Base-by-base conservation (phyloP, 2,329 filamentous ascomycete species). In the Botrytis paeoniae region DNA sequence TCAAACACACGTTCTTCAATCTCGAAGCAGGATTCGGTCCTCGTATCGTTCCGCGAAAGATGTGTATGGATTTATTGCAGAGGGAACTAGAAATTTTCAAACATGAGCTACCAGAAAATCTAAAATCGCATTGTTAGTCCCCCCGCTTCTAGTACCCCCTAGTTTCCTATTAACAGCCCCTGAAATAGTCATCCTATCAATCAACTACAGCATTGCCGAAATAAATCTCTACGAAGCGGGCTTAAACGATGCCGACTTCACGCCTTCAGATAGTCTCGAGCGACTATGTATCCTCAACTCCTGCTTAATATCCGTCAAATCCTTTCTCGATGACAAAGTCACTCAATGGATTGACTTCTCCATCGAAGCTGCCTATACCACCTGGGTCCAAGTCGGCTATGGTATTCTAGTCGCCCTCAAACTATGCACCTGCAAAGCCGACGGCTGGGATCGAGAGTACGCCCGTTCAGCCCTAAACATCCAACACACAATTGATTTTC, bases 201-300 rank as follows among this genome's bases (percentile, higher is more conserved):
- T 63, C 61, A 35, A 72, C 51, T 48, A 70, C 29, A 71, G 73
- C 45, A 60, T 74, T 39, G 69, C 73, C 39, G 73, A 73, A 63
- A 75, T 74, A 6, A 54, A 62, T 12, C 45, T 75, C 12, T 74
- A 73, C 61, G 73, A 74, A 48, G 59, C 70, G 35, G 71, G 66
- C 16, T 57, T 74, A 18, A 63, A 57, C 37, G 51, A 59, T 39
- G 22, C 70, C 29, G 54, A 69, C 20, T 61, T 69, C 41, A 14
- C 45, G 25, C 41, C 29, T 51, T 48, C 37, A n/a, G 75, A 76
- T 45, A 73, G 72, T 59, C 29, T 62, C 20, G 54, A 75, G 29
- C 75, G 64, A 39, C 22, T 76, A 1, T 72, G 59, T 35, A 70
- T 72, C 35, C 61, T 74, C 25, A 62, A 75, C 48, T 54, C 70